Base-by-base conservation (phyloP, 1,139 yeast genomes). In the Suhomyces terraborum region DNA sequence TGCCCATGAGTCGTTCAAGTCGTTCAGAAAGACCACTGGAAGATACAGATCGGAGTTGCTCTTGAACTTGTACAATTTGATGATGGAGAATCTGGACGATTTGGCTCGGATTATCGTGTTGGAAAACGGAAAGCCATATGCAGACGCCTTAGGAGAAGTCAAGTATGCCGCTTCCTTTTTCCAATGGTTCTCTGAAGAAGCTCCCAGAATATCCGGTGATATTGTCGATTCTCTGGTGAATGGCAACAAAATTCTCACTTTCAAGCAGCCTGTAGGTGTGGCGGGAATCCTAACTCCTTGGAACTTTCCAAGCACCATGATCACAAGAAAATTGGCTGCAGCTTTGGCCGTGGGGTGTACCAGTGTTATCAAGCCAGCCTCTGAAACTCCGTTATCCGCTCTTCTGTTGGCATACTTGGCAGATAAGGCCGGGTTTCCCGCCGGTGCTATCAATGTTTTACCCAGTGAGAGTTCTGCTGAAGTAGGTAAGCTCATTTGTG, bases 301-400 rank as follows among this genome's bases (percentile, higher is more conserved):
- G 97, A 91, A 91, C 64, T 91, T 91, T 68, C 98, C 98, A 13
- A 73, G 84, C 39, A 95, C 96, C 5, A 91, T 91, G 98, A 87
- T 91, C 47, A 80, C 96, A 2, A 76, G 98, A 53, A 91, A 91
- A 62, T 76, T 86, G 37, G 96, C 88, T 21, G 96, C 97, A 21
- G 96, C 96, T 1, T 56, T 88, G 16, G 96, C 97, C 13, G 91
- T 94, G 8, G 98, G 98, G 2, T 91, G 97, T 64, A 84, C 98
- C 1, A 73, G 88, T 3, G 91, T 91, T 9, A 73, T 91, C 46
- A 91, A 89, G 64, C 97, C 98, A 3, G 97, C 95, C 28, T 70
- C 82, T 4, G 95, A 87, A 58, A 91, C 98, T 7, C 98, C 98
- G 14, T 70, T 84, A 46, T 76, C 91, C 16, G 96, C 96, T 0